Evolutionary conservation across 2,329 filamentous ascomycete genomes (phyloP).

Genomic region (Ceratocystis eucalypticola): DNA sequence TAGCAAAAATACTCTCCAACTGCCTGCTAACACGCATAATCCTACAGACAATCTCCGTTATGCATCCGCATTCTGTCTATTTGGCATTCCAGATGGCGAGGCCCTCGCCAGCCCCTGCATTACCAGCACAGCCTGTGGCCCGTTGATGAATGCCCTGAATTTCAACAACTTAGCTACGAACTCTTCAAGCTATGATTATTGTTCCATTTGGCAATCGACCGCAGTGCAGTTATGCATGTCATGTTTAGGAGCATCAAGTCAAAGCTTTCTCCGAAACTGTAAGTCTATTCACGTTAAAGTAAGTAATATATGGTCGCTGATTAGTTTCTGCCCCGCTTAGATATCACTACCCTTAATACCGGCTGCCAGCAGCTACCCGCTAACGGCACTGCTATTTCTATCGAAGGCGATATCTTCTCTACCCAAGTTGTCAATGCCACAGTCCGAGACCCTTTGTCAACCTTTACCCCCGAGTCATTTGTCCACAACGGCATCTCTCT

Average conservation of each 20-base stretch:
- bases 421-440: conserved; percentile 36
- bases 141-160: conserved; percentile 34
- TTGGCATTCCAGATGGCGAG: conserved; percentile 31
- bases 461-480: conserved; percentile 30
- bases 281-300: conserved; percentile 21
- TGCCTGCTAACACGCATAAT: not conserved
- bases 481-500: conserved; percentile 36
- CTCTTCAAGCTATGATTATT: conserved; percentile 40
- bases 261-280: conserved; percentile 42
- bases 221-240: conserved; percentile 33
- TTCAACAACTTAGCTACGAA: conserved; percentile 37
- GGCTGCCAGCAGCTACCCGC: conserved; percentile 41
- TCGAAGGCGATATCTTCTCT: conserved; percentile 42
- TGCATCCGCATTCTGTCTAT: conserved; percentile 42
- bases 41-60: conserved; percentile 44
- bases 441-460: conserved; percentile 31
- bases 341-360: conserved; percentile 39
- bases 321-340: conserved; percentile 23
- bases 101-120: conserved; percentile 35
- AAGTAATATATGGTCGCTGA: not conserved
- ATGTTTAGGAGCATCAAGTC: conserved; percentile 32
- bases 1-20: too few species aligned
- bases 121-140: conserved; percentile 43
- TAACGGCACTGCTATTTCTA: conserved; percentile 34
- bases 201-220: conserved; percentile 33